Evolutionary conservation across 1,284 basidiomycete species (phyloP).

Genomic region (Moesziomyces globuligerus): DNA sequence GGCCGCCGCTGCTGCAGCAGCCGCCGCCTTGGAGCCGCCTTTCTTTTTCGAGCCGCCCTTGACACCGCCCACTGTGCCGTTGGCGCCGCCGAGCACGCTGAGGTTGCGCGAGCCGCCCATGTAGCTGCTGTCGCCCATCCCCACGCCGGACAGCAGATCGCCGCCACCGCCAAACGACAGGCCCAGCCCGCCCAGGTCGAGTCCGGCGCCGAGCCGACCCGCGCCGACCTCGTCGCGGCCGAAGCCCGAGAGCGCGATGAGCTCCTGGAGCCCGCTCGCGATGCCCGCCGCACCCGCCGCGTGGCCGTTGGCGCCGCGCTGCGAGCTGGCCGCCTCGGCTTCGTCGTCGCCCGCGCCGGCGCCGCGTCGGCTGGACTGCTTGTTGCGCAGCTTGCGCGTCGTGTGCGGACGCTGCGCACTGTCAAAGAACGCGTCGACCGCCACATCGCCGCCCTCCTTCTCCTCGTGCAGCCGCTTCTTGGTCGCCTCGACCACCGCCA

Average conservation of each 20-base stretch:
- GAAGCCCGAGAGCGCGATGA: conserved; percentile 49
- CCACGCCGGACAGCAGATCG: conserved; percentile 44
- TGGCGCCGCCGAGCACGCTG: conserved; percentile 27
- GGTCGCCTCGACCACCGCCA: conserved; percentile 62
- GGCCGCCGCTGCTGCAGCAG: conserved; percentile 37
- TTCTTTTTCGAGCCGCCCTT: conserved; percentile 49
- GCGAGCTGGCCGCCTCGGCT: conserved; percentile 24
- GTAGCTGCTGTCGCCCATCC: conserved; percentile 57
- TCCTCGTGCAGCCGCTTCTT: conserved; percentile 62
- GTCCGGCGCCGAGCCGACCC: conserved; percentile 26
- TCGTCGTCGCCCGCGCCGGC: conserved; percentile 30
- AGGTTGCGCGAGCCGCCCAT: conserved; percentile 46
- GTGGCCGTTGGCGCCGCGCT: conserved; percentile 20
- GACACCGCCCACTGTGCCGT: conserved; percentile 34
- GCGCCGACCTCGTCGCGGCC: conserved; percentile 39
- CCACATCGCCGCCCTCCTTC: conserved; percentile 63
- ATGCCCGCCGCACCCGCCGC: conserved; percentile 19
- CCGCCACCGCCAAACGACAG: conserved; percentile 43
- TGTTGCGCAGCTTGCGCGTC: conserved; percentile 66
- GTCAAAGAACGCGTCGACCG: conserved; percentile 58
- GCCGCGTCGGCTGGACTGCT: conserved; percentile 35
- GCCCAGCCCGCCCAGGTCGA: conserved; percentile 42
- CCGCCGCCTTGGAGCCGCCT: conserved; percentile 33
- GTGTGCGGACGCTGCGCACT: conserved; percentile 60
- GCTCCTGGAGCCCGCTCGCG: conserved; percentile 46